Base-by-base conservation (phyloP, 176 grass and related monocot genomes). In the Paspalum vaginatum region DNA sequence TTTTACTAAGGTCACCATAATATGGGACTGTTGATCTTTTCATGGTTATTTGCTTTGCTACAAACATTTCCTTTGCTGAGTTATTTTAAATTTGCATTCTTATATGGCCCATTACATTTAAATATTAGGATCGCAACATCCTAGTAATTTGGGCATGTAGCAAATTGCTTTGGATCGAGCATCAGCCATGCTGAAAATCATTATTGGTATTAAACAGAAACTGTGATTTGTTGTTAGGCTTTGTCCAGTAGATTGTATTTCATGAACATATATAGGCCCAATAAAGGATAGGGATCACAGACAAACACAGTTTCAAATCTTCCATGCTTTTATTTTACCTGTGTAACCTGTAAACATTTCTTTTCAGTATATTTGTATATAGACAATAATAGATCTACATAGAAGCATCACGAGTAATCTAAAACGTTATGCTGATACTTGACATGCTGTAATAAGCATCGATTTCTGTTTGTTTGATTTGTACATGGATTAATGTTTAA, bases 1-100 rank as follows among this genome's bases (percentile, higher is more conserved):
- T 77, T 79, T 43, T 62, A 41, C 39, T 81, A 62, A 18, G 67
- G 37, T 7, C 44, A n/a, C 17, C 16, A 75, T 24, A 59, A 42
- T 52, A 60, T 22, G 5, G 40, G 39, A 66, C 41, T 76, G n/a
- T 4, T 5, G 9, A 75, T 61, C 13, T 69, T 66, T 74, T 66
- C 14, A 50, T 62, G 32, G 49, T 38, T 3, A 9, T 32, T 79
- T 54, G 15, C 63, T 16, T 62, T 49, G 41, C 26, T 66, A 13
- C 13, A 69, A 49, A 2, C n/a, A 27, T 21, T 8, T 7, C 17
- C 21, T 45, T 83, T 10, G 7, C 16, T 44, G 24, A 54, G 17
- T 55, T 74, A 24, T 79, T 72, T 74, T 15, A 10, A 45, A 54
- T 72, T 64, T 63, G 9, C 5, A 41, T 41, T 60, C 43, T 24